Evolutionary conservation across 1,284 basidiomycete species (phyloP).

Genomic region (Pisolithus thermaeus): DNA sequence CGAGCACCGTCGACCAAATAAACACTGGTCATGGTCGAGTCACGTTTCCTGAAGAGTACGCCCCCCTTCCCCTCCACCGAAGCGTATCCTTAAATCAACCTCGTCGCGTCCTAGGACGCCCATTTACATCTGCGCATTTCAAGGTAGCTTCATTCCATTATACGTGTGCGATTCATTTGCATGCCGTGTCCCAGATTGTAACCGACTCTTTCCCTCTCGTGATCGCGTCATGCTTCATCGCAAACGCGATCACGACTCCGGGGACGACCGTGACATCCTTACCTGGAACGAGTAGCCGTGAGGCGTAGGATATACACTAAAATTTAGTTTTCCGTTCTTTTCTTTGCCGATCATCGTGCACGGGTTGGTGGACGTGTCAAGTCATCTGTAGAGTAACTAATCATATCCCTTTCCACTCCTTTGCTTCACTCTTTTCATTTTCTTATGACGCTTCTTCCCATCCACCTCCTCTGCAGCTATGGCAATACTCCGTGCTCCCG

Average conservation of each 20-base stretch:
- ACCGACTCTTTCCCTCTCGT: conserved; percentile 63
- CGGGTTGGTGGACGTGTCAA: background rate
- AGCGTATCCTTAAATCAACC: background rate
- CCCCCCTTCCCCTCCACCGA: conserved; percentile 35
- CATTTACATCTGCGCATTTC: conserved; percentile 58
- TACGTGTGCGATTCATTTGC: conserved; percentile 1
- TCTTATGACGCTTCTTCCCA: conserved; percentile 90
- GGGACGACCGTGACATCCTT: conserved; percentile 52
- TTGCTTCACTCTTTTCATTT: conserved; percentile 77
- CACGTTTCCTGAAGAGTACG: conserved; percentile 26
- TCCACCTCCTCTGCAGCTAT: conserved; percentile 36
- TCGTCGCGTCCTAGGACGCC: conserved; percentile 57
- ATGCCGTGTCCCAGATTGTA: conserved; percentile 44
- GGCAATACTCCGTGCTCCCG: conserved; percentile 43
- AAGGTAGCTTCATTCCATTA: conserved; percentile 28
- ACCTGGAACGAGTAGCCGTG: conserved; percentile 64
- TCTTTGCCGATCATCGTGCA: background rate
- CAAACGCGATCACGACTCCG: conserved; percentile 63
- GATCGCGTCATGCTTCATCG: conserved; percentile 67
- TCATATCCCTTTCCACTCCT: conserved; percentile 91
- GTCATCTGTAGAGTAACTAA: conserved; percentile 16
- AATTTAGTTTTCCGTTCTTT: background rate
- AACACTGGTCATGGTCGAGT: conserved; percentile 22
- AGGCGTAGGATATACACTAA: background rate
- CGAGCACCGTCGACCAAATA: conserved; percentile 24